Base-by-base conservation (phyloP, 176 grass and related monocot genomes). In the Musa beccarii region DNA sequence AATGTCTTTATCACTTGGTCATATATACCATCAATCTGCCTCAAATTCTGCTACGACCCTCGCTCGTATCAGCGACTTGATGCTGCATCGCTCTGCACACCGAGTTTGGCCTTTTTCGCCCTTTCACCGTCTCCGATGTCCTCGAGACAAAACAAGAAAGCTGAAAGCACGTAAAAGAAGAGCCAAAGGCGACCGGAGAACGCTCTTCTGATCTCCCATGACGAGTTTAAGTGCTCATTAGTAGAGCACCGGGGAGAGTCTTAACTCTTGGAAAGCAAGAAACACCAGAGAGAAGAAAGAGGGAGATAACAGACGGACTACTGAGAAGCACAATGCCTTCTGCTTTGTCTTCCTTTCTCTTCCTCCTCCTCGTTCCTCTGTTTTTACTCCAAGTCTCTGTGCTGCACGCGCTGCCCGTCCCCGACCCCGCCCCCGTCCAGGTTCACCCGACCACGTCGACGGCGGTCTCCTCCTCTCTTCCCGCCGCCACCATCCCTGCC, bases 401-500 rank as follows among this genome's bases (percentile, higher is more conserved):
- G 14, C 16, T 54, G 52, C 72, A 55, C 1, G 52, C 72, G 4
- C n/a, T 77, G 61, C 61, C 61, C 1, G 20, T 52, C 0, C 59
- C 75, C 13, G 75, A 77, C 49, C 75, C 75, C 1, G 75, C 75
- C 34, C n/a, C 75, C 5, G n/a, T 77, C 59, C 59, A 77, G 59
- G 19, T 57, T 7, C 75, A 24, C 29, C 90, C 86, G 1, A 82
- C 88, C 13, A 79, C 78, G 3, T 75, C 86, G 1, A 75, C 81
- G 12, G 68, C 51, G 53, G 62, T 73, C 51, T 20, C 68, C 17
- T 43, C 75, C 0, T 51, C 49, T 51, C 28, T 69, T 16, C 20
- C 52, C n/a, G 49, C 56, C 1, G 77, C 79, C 77, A 99, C 88
- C 75, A 94, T 99, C 83, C 95, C 96, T 69, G 96, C 96, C 49